Evolutionary conservation across 2,329 filamentous ascomycete genomes (phyloP).

Genomic region (Pseudopithomyces maydicus): DNA sequence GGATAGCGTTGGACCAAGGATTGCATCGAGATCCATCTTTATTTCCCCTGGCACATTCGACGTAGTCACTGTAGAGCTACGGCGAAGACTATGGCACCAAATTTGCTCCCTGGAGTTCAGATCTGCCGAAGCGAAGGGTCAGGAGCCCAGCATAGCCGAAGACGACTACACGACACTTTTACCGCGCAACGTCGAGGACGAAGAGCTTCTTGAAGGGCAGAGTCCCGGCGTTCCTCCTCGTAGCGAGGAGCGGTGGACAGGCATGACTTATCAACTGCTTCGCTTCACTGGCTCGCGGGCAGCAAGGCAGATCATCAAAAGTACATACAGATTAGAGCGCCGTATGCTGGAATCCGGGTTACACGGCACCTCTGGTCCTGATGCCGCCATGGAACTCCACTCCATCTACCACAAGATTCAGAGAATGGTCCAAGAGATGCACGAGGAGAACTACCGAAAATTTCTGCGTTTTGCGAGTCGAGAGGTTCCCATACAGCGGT

Average conservation of each 20-base stretch:
- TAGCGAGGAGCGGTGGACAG: constrained; percentile 39
- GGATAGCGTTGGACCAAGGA: constrained; percentile 45
- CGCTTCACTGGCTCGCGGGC: constrained; percentile 41
- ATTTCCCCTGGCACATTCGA: constrained; percentile 45
- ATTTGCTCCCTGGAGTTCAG: constrained; percentile 45
- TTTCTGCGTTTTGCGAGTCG: constrained; percentile 38
- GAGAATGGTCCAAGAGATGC: constrained; percentile 41
- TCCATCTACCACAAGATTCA: constrained; percentile 43
- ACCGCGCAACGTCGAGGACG: constrained; percentile 46
- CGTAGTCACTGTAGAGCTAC: constrained; percentile 42
- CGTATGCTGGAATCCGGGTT: constrained; percentile 42
- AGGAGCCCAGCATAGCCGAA: constrained; percentile 44
- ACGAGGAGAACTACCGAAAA: constrained; percentile 39
- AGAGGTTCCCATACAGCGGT: constrained; percentile 36
- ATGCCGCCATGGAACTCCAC: constrained; percentile 40
- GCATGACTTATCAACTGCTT: constrained; percentile 43
- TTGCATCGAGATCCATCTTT: constrained; percentile 45
- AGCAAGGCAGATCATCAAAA: constrained; percentile 42
- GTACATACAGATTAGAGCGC: constrained; percentile 44
- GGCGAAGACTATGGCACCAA: constrained; percentile 45
- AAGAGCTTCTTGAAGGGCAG: constrained; percentile 43
- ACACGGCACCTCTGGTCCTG: constrained; percentile 37
- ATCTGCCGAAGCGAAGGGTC: constrained; percentile 46
- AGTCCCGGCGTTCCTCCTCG: constrained; percentile 37
- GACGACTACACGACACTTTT: constrained; percentile 46